Percentiles rank a stretch among this genome's conserved stretches.
Conservation (phyloP, 805 yeast genomes). For the Candida verbasci region DNA sequence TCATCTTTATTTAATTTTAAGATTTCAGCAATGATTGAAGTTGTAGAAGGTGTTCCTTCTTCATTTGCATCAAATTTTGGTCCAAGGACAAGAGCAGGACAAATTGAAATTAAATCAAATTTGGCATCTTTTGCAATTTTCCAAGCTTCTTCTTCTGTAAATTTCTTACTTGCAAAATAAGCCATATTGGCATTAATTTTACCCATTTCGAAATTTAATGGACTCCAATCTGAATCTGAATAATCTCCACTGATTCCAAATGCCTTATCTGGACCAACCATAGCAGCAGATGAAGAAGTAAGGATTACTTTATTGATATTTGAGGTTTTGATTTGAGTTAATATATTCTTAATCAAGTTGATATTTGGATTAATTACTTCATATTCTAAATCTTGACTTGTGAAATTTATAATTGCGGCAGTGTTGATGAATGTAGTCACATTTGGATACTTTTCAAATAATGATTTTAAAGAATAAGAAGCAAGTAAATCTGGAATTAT, state of each 20-base stretch:
- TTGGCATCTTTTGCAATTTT: conserved; percentile 18
- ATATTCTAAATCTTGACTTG: conserved; percentile 39
- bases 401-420: conserved; percentile 53
- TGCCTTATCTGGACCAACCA: conserved; percentile 13
- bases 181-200: conserved; percentile 7
- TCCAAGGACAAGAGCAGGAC: conserved; percentile 21
- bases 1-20: conserved; percentile 25
- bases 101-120: conserved; percentile 14
- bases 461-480: conserved; percentile 39
- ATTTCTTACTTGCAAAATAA: conserved; percentile 19
- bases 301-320: conserved; percentile 40
- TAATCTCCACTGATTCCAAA: conserved; percentile 26
- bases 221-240: conserved; percentile 33
- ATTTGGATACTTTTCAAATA: conserved; percentile 44
- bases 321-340: conserved; percentile 43
- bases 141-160: conserved; percentile 27
- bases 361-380: conserved; percentile 55
- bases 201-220: conserved; percentile 28
- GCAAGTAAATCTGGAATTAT: conserved; percentile 43
- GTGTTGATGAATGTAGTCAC: conserved; percentile 52
- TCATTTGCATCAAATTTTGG: conserved; percentile 27
- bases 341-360: conserved; percentile 47
- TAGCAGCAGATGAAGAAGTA: conserved; percentile 52
- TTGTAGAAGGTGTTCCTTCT: conserved; percentile 15
- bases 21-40: conserved; percentile 32